Conservation (phyloP, 345 rosid genomes). For the Gossypium rotundifolium region DNA sequence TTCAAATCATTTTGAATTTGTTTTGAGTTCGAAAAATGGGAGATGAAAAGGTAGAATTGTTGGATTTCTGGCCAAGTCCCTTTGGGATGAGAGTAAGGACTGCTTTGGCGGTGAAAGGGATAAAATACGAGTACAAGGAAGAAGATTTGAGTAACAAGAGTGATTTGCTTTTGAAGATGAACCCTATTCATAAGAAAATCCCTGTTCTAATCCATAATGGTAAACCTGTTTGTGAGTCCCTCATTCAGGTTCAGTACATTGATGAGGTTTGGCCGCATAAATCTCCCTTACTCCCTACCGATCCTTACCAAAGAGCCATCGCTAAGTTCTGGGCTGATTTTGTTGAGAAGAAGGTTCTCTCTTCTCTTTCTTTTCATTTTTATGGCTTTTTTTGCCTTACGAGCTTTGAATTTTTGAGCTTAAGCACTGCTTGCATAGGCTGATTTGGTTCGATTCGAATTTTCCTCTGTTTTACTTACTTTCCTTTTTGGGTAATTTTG, state of each 20-base stretch:
- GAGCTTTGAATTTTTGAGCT: too few relatives aligned
- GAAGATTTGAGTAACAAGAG: conserved; percentile 12
- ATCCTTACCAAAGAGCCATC: conserved; percentile 17
- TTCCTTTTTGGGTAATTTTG: too few relatives aligned
- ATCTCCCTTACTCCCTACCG: conserved; percentile 9
- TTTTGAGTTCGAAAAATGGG: background rate
- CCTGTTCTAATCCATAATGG: conserved; percentile 12
- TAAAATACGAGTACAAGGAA: conserved; percentile 8
- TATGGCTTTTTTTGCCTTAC: background rate
- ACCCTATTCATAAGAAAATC: conserved; percentile 14
- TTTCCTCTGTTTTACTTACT: too few relatives aligned
- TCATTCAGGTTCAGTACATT: conserved; percentile 16
- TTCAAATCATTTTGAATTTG: background rate
- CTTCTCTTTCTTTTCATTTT: background rate
- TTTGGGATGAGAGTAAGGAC: conserved; percentile 4
- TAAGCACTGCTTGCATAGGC: background rate
- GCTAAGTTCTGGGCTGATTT: conserved; percentile 14
- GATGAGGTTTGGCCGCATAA: conserved; percentile 16
- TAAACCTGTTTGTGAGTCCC: conserved; percentile 18
- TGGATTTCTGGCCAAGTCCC: conserved; percentile 2
- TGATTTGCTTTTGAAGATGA: conserved; percentile 9
- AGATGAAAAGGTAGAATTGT: background rate
- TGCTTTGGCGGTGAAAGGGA: conserved; percentile 10
- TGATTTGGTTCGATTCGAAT: background rate
- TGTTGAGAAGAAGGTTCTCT: background rate